Evolutionary conservation across 768 basidiomycete species (phyloP).

Genomic region (Leccinum incarnatum): DNA sequence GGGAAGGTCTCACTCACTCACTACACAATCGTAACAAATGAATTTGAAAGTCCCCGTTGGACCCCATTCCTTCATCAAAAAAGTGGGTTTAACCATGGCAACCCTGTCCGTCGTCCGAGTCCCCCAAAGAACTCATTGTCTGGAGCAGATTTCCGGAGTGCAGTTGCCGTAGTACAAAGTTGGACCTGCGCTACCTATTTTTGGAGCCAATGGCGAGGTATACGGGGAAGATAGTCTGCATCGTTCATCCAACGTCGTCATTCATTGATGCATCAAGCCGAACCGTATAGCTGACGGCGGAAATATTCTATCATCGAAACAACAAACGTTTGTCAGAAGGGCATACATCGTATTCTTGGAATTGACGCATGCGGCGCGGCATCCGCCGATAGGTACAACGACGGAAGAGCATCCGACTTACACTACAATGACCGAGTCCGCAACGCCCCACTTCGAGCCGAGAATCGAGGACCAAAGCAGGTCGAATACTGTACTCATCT

Average conservation of each 20-base stretch:
- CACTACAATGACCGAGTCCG: neutral
- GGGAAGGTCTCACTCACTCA: neutral
- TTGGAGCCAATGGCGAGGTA: neutral
- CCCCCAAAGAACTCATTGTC: neutral
- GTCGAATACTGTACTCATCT: neutral
- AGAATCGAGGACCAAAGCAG: neutral
- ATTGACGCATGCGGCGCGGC: neutral
- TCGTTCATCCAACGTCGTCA: neutral
- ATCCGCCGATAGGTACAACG: constrained; percentile 7
- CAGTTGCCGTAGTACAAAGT: neutral
- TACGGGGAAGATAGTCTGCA: neutral
- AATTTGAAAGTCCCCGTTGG: constrained; percentile 1
- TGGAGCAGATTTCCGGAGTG: neutral
- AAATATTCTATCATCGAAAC: neutral
- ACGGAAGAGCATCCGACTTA: neutral
- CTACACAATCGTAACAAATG: neutral
- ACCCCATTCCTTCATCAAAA: neutral
- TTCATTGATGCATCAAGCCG: neutral
- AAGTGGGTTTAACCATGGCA: neutral
- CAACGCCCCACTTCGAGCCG: neutral
- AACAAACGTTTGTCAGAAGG: neutral
- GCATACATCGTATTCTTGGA: constrained; percentile 4
- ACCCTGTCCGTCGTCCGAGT: neutral
- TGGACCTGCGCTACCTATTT: neutral
- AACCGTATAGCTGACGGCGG: neutral